These are phyloP conservation scores for Xylariaceae sp. DNA, from an alignment of 2,329 filamentous ascomycete genomes.

Conservation along the genomic window DNA sequence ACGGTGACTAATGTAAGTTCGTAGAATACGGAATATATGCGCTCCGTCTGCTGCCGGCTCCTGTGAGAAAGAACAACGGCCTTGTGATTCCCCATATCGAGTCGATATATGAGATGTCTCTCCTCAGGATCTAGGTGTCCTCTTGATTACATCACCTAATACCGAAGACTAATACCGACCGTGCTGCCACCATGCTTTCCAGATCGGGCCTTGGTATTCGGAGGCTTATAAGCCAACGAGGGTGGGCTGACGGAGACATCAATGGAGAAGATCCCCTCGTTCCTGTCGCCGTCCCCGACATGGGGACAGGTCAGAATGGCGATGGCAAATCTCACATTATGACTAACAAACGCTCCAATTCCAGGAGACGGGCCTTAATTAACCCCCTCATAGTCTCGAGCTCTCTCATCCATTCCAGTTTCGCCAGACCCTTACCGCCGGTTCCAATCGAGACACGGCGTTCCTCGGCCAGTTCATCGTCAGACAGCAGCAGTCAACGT, in stretches of 20 bases:
- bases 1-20: constrained; percentile 17
- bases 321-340: constrained; percentile 22
- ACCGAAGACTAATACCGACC: background rate
- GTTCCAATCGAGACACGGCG: constrained; percentile 36
- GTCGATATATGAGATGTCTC: constrained; percentile 28
- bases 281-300: background rate
- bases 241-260: constrained; percentile 25
- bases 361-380: constrained; percentile 30
- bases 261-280: constrained; percentile 21
- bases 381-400: constrained; percentile 37
- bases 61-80: constrained; percentile 10
- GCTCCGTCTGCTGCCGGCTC: constrained; percentile 18
- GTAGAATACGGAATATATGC: constrained; percentile 18
- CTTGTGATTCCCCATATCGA: constrained; percentile 27
- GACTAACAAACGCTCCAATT: constrained; percentile 27
- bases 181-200: constrained; percentile 35
- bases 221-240: constrained; percentile 37
- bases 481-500: constrained; percentile 42
- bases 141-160: constrained; percentile 26
- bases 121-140: constrained; percentile 22
- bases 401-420: constrained; percentile 37
- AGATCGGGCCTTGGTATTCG: constrained; percentile 41
- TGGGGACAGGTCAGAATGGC: constrained; percentile 17
- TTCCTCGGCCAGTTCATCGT: constrained; percentile 40
- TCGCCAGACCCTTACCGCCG: constrained; percentile 36